Conservation (phyloP, 108 stramenopile species). For the Mediolabrus comicus region DNA sequence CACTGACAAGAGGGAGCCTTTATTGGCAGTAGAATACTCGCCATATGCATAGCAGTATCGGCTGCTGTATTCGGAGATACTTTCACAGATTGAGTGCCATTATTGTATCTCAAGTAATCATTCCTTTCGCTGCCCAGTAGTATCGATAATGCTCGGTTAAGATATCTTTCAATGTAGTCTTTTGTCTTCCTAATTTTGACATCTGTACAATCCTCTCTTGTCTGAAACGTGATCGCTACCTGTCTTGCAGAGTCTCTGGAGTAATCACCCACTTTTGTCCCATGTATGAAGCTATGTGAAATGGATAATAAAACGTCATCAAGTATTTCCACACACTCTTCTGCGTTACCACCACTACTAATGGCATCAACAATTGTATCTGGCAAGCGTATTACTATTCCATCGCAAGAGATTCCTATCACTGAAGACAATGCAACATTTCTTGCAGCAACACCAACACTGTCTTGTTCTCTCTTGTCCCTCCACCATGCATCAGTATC, state of each 20-base stretch:
- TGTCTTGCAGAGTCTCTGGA: not conserved
- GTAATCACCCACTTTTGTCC: not conserved
- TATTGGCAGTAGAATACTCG: not conserved
- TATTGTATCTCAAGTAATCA: not conserved
- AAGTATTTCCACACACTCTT: not conserved
- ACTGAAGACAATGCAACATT: slow-evolving; percentile 12
- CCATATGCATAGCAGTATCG: slow-evolving; percentile 10
- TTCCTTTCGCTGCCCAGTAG: not conserved
- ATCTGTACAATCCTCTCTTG: not conserved
- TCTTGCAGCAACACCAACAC: not conserved
- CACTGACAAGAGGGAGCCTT: not conserved
- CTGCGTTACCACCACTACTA: not conserved
- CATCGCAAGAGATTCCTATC: slow-evolving; percentile 16
- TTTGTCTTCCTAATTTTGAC: not conserved
- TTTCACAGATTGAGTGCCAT: not conserved
- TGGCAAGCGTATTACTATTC: slow-evolving; percentile 8
- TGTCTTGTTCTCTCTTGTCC: not conserved
- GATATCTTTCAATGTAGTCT: slow-evolving; percentile 13
- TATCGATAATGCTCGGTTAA: slow-evolving; percentile 8
- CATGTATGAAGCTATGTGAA: slow-evolving; percentile 6
- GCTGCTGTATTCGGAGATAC: not conserved
- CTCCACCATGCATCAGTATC: not conserved
- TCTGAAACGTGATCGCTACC: not conserved
- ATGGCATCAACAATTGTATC: not conserved
- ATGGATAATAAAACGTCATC: slow-evolving; percentile 15